These are phyloP conservation scores for Ceratobasidium papillatum DNA, from an alignment of 1,284 basidiomycete species.

Conservation along the genomic window DNA sequence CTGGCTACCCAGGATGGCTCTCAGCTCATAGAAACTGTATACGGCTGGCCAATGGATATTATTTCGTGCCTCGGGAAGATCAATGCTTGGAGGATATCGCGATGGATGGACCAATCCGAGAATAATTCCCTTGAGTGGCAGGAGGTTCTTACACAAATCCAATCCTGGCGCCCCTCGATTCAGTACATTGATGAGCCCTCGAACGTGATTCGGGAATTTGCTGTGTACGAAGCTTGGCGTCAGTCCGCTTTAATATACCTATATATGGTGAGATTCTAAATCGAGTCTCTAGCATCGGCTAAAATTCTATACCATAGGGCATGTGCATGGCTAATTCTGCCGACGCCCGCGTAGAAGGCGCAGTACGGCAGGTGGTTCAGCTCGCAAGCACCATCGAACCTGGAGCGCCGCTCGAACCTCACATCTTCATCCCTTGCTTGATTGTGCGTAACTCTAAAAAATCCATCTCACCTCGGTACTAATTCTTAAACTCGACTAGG, in stretches of 20 bases:
- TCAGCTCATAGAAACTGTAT: background rate
- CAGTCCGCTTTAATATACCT: constrained; percentile 18
- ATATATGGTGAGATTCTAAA: constrained; percentile 2
- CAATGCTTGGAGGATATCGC: background rate
- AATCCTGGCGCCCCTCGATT: background rate
- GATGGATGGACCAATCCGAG: background rate
- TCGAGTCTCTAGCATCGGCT: background rate
- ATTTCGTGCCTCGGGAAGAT: background rate
- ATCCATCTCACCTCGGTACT: background rate
- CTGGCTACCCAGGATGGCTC: too few relatives aligned
- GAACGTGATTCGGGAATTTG: background rate
- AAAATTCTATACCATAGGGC: background rate
- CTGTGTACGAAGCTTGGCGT: constrained; percentile 13
- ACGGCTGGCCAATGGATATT: background rate
- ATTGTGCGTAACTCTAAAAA: background rate
- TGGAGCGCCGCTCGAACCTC: background rate
- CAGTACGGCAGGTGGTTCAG: constrained; percentile 12
- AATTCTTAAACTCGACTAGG: background rate
- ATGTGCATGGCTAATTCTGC: constrained; percentile 12
- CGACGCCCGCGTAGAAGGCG: constrained; percentile 2
- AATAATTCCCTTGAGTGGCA: background rate
- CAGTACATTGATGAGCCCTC: background rate
- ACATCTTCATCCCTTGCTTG: background rate
- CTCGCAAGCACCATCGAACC: background rate
- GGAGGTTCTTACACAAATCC: background rate